Percentiles rank a stretch among this genome's conserved stretches.
phyloP scores from a whole-genome alignment of 106 monocot genomes.

The Hemerocallis citrina region DNA sequence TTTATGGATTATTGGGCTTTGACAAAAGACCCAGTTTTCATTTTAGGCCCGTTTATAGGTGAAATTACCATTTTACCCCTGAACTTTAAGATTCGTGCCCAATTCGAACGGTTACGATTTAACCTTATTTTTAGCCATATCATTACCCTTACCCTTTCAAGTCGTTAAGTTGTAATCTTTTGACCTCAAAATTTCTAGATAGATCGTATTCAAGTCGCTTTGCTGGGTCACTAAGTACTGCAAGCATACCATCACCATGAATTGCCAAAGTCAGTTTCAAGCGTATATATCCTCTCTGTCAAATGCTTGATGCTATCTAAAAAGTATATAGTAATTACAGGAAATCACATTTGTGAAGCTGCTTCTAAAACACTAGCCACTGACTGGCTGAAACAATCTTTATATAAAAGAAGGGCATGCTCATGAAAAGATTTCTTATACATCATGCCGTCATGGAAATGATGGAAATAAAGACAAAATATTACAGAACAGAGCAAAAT shows the following conservation, averaged over 20 bases:
- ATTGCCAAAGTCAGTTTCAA: neutral
- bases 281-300: neutral
- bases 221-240: conserved; percentile 63
- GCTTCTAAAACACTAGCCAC: neutral
- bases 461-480: neutral
- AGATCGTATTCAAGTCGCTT: conserved; percentile 59
- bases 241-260: conserved; percentile 4
- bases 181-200: conserved; percentile 41
- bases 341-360: neutral
- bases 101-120: too few species aligned
- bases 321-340: neutral
- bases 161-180: too few species aligned
- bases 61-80: too few species aligned
- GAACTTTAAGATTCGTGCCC: too few species aligned
- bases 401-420: neutral
- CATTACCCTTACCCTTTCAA: too few species aligned
- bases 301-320: neutral
- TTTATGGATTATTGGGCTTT: too few species aligned
- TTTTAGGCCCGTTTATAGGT: too few species aligned
- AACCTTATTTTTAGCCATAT: too few species aligned
- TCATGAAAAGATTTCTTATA: neutral
- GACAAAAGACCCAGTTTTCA: too few species aligned
- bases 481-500: neutral
- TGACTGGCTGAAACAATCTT: too few species aligned
- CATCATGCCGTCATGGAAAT: neutral